Percentiles rank a stretch among this genome's conserved stretches.
These are phyloP conservation scores for Protomyces inundatus DNA, from an alignment of 1,139 yeast species.

Conservation along the genomic window DNA sequence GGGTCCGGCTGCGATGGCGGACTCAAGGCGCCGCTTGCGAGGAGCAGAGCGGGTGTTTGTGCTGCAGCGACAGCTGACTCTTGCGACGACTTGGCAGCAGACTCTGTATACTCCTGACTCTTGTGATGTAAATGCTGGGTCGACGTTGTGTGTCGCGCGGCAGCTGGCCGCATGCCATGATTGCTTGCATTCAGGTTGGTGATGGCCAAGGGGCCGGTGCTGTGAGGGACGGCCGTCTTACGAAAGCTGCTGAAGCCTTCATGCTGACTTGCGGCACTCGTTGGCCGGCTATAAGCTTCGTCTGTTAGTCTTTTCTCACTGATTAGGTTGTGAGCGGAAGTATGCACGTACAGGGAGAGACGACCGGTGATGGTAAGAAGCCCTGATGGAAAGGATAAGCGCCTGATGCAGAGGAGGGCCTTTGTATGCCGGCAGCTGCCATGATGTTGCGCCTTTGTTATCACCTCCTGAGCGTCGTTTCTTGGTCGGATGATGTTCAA, in stretches of 20 bases:
- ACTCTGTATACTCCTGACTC: too few relatives aligned
- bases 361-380: conserved; percentile 6
- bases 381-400: conserved; percentile 2
- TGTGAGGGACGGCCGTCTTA: background rate
- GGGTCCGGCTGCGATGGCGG: background rate
- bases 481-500: too few relatives aligned
- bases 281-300: conserved; percentile 11
- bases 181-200: conserved; percentile 3
- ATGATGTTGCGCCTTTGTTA: background rate
- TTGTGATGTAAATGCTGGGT: background rate
- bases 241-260: background rate
- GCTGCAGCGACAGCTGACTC: background rate
- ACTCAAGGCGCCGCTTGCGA: conserved; percentile 4
- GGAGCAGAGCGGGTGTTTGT: background rate
- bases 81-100: background rate
- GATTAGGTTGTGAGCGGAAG: background rate
- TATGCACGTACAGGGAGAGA: conserved; percentile 1
- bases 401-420: conserved; percentile 20
- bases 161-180: conserved; percentile 5
- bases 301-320: background rate
- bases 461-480: too few relatives aligned
- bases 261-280: conserved; percentile 19
- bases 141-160: conserved; percentile 12
- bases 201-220: background rate
- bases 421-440: conserved; percentile 20